Evolutionary conservation across 257 asterid species (phyloP).

Genomic region (Solanum sitiens): DNA sequence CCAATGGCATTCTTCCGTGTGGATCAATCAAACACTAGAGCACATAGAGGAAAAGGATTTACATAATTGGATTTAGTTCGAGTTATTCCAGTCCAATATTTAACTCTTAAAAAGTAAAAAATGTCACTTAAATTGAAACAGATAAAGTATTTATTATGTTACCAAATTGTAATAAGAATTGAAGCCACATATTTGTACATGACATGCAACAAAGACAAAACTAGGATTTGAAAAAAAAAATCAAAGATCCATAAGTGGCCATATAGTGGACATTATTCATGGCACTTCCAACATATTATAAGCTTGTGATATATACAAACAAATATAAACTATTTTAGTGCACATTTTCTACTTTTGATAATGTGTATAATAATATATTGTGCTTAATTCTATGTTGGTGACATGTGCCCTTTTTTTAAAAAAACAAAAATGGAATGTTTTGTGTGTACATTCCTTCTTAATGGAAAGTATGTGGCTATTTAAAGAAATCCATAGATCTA

Average conservation of each 20-base stretch:
- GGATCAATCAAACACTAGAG: too few species aligned
- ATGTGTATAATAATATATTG: not conserved
- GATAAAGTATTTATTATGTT: too few species aligned
- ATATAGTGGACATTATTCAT: not conserved
- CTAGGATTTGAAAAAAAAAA: not conserved
- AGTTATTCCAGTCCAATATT: too few species aligned
- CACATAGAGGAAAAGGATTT: too few species aligned
- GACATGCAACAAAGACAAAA: not conserved
- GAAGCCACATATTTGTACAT: not conserved
- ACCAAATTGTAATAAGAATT: too few species aligned
- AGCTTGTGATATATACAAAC: not conserved
- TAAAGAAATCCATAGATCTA: not conserved
- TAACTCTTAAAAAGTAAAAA: too few species aligned
- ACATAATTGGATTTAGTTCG: too few species aligned
- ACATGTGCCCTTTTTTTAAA: not conserved
- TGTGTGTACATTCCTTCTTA: slow-evolving; percentile 8
- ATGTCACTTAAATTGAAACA: too few species aligned
- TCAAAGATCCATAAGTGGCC: not conserved
- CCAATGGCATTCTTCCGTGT: too few species aligned
- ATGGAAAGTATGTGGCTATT: not conserved
- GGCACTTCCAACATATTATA: not conserved
- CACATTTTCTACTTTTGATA: not conserved
- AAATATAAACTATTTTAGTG: not conserved
- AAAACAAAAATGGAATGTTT: slow-evolving; percentile 8
- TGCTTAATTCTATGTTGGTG: not conserved